Evolutionary conservation across 106 monocot species (phyloP), one percentile per base, ranked within the genome.

Genomic region (Phalaenopsis equestris): DNA sequence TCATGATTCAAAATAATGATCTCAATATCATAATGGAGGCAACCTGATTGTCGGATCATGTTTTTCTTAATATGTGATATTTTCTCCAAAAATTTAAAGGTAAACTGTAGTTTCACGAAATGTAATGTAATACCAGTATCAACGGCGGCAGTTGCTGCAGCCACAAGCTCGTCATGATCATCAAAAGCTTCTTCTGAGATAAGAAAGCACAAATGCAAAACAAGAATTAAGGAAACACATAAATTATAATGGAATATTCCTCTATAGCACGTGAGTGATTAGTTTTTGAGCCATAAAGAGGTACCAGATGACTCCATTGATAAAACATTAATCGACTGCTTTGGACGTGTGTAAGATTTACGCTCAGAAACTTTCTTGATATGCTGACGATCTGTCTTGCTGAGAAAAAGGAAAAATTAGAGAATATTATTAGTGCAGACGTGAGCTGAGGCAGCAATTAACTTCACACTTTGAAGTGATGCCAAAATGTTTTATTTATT

Each of bases 151-250:
- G 86, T 93, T 75, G 92, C 92, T 76, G 92, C 90, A 80, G 88
- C 85, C 65, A 88, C 75, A 83, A 93, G 84, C 82, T 88, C 90
- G 83, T 88, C 92, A 77, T 83, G 87, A 41, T 93, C 92, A 88
- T 90, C 82, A 64, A 86, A 86, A 46, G 92, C 77, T 79, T 90
- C 83, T 75, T 86, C 92, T 93, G 55, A 70, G 30, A 46, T 23
- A 82, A 84, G n/a, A 70, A 70, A 70, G 70, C 9, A 70, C 70
- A 70, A 70, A 70, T 2, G 39, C 42, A 70, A 65, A 17, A n/a
- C 21, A n/a, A 12, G 38, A 43, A 65, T 36, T 23, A 49, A 55
- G 1, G 3, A 38, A 39, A 72, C n/a, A 37, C 52, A 52, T 24
- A 42, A 24, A 23, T 18, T 80, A 45, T 68, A 14, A 47, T 39